Base-by-base conservation (phyloP, 805 yeast genomes). In the Monosporozyma yasuniensis region DNA sequence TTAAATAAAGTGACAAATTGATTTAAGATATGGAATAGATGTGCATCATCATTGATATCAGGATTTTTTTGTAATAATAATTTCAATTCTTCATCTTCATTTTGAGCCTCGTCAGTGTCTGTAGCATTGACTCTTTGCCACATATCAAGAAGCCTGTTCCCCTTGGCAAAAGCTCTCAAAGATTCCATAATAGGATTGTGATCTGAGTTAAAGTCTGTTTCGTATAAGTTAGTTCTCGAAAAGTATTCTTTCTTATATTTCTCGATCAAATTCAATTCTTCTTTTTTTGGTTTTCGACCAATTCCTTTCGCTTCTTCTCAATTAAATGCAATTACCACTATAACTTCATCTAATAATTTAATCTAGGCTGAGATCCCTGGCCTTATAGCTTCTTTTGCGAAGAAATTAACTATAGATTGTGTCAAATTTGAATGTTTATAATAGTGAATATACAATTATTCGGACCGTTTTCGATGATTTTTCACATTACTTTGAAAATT, bases 21-120 rank as follows among this genome's bases (percentile, higher is more conserved):
- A 44, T 62, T 62, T 47, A 64, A 47, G 2, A 60, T 51, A 25
- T 57, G 59, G 30, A 58, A 56, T 21, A 62, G 49, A 37, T 52
- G 55, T 10, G 55, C 53, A 27, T 61, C 63, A 8, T 53, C 52
- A 14, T 47, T 43, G 19, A 50, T 49, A 25, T 43, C 52, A 8
- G 27, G 19, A 22, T 22, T 38, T n/a, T 9, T 25, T 21, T 37
- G 42, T 34, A 14, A 18, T 3, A 10, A 16, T 11, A 21, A 6
- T 39, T 18, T 39, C 3, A 18, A 19, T 12, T 11, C 35, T 11
- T 23, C 23, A 18, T 14, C 46, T 11, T 30, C 46, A 8, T 21
- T 21, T n/a, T 30, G 12, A n/a, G 22, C 30, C 23, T 43, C 32
- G 14, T 28, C 37, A 10, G 16, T 4, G 9, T 19, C 37, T 6